Base-by-base conservation (phyloP, 768 basidiomycete genomes). In the Mycena galopus region DNA sequence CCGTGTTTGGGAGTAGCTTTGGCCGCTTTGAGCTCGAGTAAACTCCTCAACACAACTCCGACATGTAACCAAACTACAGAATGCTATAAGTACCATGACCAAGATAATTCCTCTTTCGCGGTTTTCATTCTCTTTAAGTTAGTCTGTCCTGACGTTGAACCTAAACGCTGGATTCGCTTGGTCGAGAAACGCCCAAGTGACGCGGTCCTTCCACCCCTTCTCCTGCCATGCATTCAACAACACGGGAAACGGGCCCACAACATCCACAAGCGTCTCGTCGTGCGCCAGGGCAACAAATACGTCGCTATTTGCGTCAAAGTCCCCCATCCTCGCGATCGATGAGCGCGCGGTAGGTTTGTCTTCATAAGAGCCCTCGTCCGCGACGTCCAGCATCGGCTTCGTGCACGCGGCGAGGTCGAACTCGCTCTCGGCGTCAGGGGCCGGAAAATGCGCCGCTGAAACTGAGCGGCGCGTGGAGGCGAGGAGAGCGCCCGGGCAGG, bases 211-310 rank as follows among this genome's bases (percentile, higher is more conserved):
- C 39, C 39, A 39, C 39, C 39, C 39, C 17, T 67, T 63, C 30
- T 53, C 66, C 67, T 79, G 61, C 77, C 78, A 79, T 4, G 50
- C 57, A 61, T 76, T 63, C 17, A 78, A 11, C 8, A n/a, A 47
- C 27, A 51, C 47, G 0, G 77, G 74, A 47, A 77, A 77, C 39
- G 73, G 57, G 0, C 55, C 74, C 12, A 78, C 50, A 12, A 66
- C 57, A 5, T 51, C 63, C n/a, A 60, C 44, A 35, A 79, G 50
- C 39, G 75, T 58, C 35, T 23, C 21, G 58, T 79, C 78, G 27
- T 79, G 78, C 21, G 75, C 77, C 0, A 75, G 25, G 1, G 71
- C 64, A 9, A 76, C 62, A 11, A 79, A 69, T 3, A 77, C 73
- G 32, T 79, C 74, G 16, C 67, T 55, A 33, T 75, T 69, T 17